These are phyloP conservation scores for Allium sativum DNA, from an alignment of 106 monocot species.

Conservation along the genomic window DNA sequence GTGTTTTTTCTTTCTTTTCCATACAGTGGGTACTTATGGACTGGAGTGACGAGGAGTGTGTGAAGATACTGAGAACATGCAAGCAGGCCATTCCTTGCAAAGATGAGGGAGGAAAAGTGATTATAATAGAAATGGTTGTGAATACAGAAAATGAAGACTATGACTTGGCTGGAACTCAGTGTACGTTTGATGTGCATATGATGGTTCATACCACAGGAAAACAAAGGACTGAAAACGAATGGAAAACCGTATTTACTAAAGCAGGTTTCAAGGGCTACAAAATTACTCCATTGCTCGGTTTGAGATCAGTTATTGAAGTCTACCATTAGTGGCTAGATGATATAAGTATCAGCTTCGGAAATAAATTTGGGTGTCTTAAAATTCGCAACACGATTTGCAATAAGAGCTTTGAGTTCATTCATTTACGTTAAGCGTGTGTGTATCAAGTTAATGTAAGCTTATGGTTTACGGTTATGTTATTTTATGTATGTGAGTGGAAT, in stretches of 20 bases:
- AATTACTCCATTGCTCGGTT: constrained; percentile 3
- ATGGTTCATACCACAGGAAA: constrained; percentile 13
- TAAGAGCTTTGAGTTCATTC: too few relatives aligned
- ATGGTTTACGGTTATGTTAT: too few relatives aligned
- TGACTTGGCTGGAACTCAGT: constrained; percentile 1
- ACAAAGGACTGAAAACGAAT: neutral
- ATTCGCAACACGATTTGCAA: neutral
- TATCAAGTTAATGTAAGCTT: too few relatives aligned
- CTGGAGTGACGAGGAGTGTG: constrained; percentile 15
- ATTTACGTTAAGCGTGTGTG: too few relatives aligned
- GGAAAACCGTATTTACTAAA: constrained; percentile 1
- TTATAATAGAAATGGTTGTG: constrained; percentile 17
- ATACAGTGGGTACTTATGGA: constrained; percentile 17
- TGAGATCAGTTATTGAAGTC: constrained; percentile 9
- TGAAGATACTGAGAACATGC: constrained; percentile 10
- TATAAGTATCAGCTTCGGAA: neutral
- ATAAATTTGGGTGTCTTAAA: neutral
- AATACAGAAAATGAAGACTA: neutral
- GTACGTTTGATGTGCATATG: constrained; percentile 13
- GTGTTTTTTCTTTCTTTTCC: too few relatives aligned
- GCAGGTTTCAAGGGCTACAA: constrained; percentile 8
- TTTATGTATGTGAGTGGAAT: too few relatives aligned
- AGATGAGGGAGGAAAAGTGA: constrained; percentile 12
- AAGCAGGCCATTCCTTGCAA: constrained; percentile 14
- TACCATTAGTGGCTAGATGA: neutral